Base-by-base conservation (phyloP, 768 basidiomycete species). In the Lactarius trivialis region DNA sequence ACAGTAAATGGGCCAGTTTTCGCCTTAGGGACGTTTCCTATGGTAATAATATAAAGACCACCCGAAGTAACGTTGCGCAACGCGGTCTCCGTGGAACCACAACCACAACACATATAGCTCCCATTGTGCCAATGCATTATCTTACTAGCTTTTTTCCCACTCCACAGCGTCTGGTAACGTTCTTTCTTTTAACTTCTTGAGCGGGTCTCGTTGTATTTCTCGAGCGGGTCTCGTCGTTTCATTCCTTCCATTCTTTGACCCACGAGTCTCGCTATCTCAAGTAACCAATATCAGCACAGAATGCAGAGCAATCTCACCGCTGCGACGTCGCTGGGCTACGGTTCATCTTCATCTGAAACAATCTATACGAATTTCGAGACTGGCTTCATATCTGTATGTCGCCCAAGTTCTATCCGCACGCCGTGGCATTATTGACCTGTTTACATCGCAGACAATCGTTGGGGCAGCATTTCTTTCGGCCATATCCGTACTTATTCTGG, bases 401-500 rank as follows among this genome's bases (percentile, higher is more conserved):
- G 3, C 36, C 53, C 43, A 54, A 12, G 32, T 21, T 33, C 24
- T 11, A 14, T 32, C n/a, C 12, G 14, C 33, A 17, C 26, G 14
- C 45, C 34, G 37, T 3, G 12, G 15, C 53, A 9, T 24, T 12
- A 3, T n/a, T 54, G 58, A 45, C 52, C 8, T 32, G 15, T n/a
- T 34, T 12, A 17, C 33, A 2, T 43, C 43, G 21, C 50, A 73
- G 73, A 60, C 52, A 33, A 66, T 73, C 48, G 69, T 72, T 2
- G 60, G 63, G 5, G 71, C 72, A 5, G 70, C 69, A 3, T 65
- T 61, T 3, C 61, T 74, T 32, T 74, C 73, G 2, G 64, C 67
- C 1, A n/a, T 69, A 5, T 71, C 73, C 0, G 71, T 73, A 14
- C 12, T 72, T 26, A 50, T 61, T 2, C 60, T 71, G 3, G 32